Conservation (phyloP, 108 stramenopile genomes). For the Fragilaria radians region DNA sequence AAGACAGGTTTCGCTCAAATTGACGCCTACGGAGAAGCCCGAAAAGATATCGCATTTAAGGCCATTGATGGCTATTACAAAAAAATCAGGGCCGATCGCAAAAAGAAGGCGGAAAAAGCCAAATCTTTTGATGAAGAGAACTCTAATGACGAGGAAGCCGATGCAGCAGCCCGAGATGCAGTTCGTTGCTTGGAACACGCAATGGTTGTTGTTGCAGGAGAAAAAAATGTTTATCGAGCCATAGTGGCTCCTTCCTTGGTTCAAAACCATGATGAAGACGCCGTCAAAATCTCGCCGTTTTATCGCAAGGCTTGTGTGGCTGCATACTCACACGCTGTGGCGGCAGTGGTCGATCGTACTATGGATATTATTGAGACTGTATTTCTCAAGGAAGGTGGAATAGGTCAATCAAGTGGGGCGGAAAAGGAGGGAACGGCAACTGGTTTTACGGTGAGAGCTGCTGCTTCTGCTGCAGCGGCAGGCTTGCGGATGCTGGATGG, state of each 20-base stretch:
- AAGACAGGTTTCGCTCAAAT: constrained; percentile 74
- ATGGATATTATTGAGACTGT: constrained; percentile 82
- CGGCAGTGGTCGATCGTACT: constrained; percentile 64
- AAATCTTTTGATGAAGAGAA: constrained; percentile 2
- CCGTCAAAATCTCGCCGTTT: constrained; percentile 29
- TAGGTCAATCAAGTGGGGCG: constrained; percentile 40
- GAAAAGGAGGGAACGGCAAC: neutral
- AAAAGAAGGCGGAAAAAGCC: constrained; percentile 40
- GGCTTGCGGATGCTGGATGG: constrained; percentile 82
- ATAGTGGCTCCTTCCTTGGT: constrained; percentile 54
- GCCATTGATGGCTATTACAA: constrained; percentile 66
- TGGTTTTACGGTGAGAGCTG: constrained; percentile 45
- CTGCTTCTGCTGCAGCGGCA: constrained; percentile 72
- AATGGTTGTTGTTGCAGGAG: constrained; percentile 77
- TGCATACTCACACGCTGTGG: constrained; percentile 63
- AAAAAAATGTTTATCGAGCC: constrained; percentile 70
- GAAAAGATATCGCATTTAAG: constrained; percentile 54
- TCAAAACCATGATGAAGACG: constrained; percentile 23
- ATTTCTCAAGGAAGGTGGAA: constrained; percentile 72
- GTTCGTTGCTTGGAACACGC: constrained; percentile 83
- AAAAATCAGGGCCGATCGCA: constrained; percentile 55
- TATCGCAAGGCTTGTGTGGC: constrained; percentile 60
- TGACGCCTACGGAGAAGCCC: constrained; percentile 79
- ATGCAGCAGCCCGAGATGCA: constrained; percentile 72
- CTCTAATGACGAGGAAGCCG: constrained; percentile 32